Evolutionary conservation across 345 rosid genomes (phyloP).

Genomic region (Excoecaria agallocha): DNA sequence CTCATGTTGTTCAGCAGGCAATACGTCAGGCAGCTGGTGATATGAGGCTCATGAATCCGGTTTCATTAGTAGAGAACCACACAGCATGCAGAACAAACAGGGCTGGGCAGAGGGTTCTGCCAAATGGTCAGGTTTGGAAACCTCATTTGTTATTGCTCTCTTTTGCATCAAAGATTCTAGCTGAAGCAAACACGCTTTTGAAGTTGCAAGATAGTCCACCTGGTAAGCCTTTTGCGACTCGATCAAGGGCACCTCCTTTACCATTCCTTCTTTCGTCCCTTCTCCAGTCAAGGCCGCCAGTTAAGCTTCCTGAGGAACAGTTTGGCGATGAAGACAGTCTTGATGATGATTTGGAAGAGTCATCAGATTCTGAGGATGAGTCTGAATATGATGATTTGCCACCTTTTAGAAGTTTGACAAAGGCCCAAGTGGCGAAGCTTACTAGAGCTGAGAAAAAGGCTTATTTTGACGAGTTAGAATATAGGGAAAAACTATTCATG

Average conservation of each 20-base stretch:
- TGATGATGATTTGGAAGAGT: slow-evolving; percentile 74
- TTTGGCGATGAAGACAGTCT: slow-evolving; percentile 67
- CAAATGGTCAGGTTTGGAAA: slow-evolving; percentile 99
- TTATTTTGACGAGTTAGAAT: slow-evolving; percentile 81
- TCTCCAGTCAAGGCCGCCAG: slow-evolving; percentile 86
- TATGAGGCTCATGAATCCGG: slow-evolving; percentile 98
- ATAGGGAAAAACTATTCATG: slow-evolving; percentile 85
- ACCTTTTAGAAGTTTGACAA: slow-evolving; percentile 75
- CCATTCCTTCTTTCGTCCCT: slow-evolving; percentile 89
- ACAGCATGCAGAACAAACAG: slow-evolving; percentile 97
- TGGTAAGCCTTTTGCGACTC: slow-evolving; percentile 68
- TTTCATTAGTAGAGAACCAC: slow-evolving; percentile 95
- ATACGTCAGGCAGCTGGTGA: slow-evolving; percentile 99
- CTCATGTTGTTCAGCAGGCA: slow-evolving; percentile 94
- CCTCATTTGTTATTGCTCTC: slow-evolving; percentile 93
- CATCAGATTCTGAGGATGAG: slow-evolving; percentile 84
- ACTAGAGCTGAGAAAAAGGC: slow-evolving; percentile 78
- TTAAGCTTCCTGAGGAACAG: slow-evolving; percentile 91
- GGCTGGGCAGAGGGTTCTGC: slow-evolving; percentile 96
- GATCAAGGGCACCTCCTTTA: slow-evolving; percentile 77
- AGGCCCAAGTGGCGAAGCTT: slow-evolving; percentile 67
- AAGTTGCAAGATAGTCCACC: slow-evolving; percentile 88
- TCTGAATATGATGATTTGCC: slow-evolving; percentile 82
- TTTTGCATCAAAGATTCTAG: slow-evolving; percentile 96
- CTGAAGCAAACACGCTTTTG: slow-evolving; percentile 83